Conservation (phyloP, 805 yeast genomes). For the Crinitomyces ghanaensis region DNA sequence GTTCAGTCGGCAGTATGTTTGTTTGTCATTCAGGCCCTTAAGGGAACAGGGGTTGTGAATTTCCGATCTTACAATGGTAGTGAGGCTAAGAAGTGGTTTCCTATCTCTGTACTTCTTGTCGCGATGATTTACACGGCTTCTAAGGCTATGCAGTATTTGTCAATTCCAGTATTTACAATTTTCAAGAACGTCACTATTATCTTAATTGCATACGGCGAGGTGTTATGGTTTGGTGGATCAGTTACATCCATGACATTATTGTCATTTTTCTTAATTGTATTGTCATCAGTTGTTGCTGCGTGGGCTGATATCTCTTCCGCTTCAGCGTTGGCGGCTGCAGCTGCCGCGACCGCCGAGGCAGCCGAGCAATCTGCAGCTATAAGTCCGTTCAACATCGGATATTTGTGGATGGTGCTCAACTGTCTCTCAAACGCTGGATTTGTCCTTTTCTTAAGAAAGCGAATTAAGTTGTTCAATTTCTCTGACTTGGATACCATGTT, state of each 20-base stretch:
- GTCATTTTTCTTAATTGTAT: constrained; percentile 83
- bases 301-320: constrained; percentile 59
- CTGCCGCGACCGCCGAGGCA: too few relatives aligned
- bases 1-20: constrained; percentile 83
- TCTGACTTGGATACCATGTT: constrained; percentile 92
- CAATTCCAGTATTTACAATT: constrained; percentile 94
- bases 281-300: constrained; percentile 93
- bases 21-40: constrained; percentile 58
- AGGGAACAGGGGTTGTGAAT: constrained; percentile 62
- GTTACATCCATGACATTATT: constrained; percentile 85
- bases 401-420: constrained; percentile 94
- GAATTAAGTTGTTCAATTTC: constrained; percentile 93
- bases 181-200: constrained; percentile 96
- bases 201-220: constrained; percentile 96
- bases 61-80: constrained; percentile 75
- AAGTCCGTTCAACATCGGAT: constrained; percentile 49
- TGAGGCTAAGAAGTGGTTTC: constrained; percentile 92
- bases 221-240: constrained; percentile 87
- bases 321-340: constrained; percentile 29
- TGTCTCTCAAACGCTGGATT: constrained; percentile 91
- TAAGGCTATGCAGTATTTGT: constrained; percentile 81
- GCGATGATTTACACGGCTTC: constrained; percentile 93
- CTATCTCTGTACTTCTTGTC: constrained; percentile 81
- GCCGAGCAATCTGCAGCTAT: constrained; percentile 22
- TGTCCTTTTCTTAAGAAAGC: constrained; percentile 91